phyloP scores from a whole-genome alignment of 495 filamentous ascomycete genomes.

The Hypoxylon subgilvum region DNA sequence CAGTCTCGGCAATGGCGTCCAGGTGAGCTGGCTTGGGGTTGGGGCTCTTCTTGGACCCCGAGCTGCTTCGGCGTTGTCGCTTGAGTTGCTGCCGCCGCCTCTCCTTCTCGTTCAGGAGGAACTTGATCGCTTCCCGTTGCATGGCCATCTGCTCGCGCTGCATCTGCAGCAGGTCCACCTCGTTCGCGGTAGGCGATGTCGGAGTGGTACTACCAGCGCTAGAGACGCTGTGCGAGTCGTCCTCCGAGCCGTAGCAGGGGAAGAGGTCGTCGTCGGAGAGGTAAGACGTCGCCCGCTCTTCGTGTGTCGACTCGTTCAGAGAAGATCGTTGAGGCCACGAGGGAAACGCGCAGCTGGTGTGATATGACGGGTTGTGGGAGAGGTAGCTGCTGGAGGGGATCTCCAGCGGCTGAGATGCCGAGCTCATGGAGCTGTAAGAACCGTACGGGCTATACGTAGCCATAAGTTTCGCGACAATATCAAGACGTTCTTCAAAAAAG shows the following conservation, averaged over 20 bases:
- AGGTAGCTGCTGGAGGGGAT: constrained; percentile 54
- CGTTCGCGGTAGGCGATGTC: constrained; percentile 43
- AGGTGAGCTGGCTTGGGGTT: constrained; percentile 55
- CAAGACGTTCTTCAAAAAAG: not conserved
- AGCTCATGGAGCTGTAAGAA: constrained; percentile 51
- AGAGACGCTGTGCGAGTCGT: constrained; percentile 53
- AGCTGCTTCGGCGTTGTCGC: constrained; percentile 41
- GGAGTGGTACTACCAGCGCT: constrained; percentile 53
- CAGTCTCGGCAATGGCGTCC: constrained; percentile 56
- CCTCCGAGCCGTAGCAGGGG: constrained; percentile 45
- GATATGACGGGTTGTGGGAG: constrained; percentile 42
- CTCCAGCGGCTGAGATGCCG: constrained; percentile 57
- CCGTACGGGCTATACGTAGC: constrained; percentile 56
- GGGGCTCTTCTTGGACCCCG: constrained; percentile 49
- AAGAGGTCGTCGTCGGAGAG: constrained; percentile 59
- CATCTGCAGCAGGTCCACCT: constrained; percentile 50
- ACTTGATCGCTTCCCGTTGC: constrained; percentile 53
- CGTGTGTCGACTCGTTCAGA: constrained; percentile 46
- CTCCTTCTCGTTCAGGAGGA: constrained; percentile 57
- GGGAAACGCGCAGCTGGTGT: constrained; percentile 55
- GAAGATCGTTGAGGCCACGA: constrained; percentile 57
- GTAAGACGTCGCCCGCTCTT: constrained; percentile 54
- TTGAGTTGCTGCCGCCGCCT: constrained; percentile 44
- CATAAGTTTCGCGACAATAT: constrained; percentile 9
- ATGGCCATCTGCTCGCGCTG: constrained; percentile 53